Percentiles rank a stretch among this genome's conserved stretches.
phyloP scores from a whole-genome alignment of 352 stramenopile genomes.

The Pilasporangium apinafurcum region DNA sequence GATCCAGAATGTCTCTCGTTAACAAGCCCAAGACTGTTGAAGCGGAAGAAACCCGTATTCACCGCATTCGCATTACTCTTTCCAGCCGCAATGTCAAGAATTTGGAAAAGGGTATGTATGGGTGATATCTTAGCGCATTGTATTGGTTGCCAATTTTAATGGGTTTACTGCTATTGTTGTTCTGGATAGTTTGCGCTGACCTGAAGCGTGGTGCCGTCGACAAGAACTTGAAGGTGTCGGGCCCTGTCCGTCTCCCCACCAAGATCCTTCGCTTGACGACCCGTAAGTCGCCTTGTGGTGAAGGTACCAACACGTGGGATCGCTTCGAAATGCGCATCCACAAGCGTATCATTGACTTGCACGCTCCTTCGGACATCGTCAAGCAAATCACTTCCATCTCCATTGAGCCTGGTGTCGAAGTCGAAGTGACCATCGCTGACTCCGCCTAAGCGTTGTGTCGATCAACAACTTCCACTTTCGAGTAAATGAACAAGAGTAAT shows the following conservation, averaged over 20 bases:
- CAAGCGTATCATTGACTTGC: constrained; percentile 99
- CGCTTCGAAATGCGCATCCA: constrained; percentile 98
- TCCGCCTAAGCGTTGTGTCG: constrained; percentile 49
- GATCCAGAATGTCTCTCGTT: constrained; percentile 87
- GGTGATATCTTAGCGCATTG: not conserved
- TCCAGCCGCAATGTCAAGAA: constrained; percentile 99
- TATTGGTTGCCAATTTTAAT: constrained; percentile 1
- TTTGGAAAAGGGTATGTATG: constrained; percentile 92
- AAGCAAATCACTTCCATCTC: constrained; percentile 99
- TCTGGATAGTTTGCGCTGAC: constrained; percentile 89
- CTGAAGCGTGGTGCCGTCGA: constrained; percentile 97
- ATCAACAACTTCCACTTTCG: constrained; percentile 3
- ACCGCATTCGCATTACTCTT: constrained; percentile 99
- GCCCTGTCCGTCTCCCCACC: constrained; percentile 98
- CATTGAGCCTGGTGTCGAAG: constrained; percentile 98
- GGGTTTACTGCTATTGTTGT: not conserved
- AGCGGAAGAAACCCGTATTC: constrained; percentile 82
- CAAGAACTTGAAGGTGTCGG: constrained; percentile 98
- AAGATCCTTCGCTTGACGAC: constrained; percentile 98
- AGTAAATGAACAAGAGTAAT: constrained; percentile 21
- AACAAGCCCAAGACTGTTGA: constrained; percentile 86
- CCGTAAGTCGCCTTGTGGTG: constrained; percentile 97
- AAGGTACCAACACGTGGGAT: constrained; percentile 99
- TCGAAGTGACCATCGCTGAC: constrained; percentile 97
- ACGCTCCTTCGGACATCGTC: constrained; percentile 97